Conservation (phyloP, 257 asterid species). For the Thymus quinquecostatus region DNA sequence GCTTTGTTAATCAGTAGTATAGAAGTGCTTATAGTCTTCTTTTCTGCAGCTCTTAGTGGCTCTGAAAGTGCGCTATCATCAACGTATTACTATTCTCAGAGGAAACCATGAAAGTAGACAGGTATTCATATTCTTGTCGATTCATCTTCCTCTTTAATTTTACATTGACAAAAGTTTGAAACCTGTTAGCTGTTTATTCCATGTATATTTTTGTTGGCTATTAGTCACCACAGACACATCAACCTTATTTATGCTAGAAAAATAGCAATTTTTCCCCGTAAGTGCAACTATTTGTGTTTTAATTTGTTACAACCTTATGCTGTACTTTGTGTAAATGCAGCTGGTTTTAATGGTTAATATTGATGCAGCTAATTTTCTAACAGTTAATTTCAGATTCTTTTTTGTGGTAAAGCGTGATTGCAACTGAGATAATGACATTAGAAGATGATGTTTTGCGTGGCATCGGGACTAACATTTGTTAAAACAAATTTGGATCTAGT, state of each 20-base stretch:
- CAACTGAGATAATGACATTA: constrained; percentile 18
- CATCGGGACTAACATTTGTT: constrained; percentile 15
- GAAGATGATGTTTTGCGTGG: constrained; percentile 20
- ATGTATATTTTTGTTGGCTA: constrained; percentile 17
- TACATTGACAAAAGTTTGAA: background rate
- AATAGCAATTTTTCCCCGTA: constrained; percentile 5
- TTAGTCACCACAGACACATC: constrained; percentile 20
- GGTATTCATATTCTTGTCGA: constrained; percentile 38
- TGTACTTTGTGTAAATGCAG: background rate
- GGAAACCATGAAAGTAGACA: constrained; percentile 90
- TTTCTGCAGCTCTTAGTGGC: constrained; percentile 79
- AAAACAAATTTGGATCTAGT: constrained; percentile 26
- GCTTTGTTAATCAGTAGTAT: constrained; percentile 15
- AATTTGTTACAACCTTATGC: background rate
- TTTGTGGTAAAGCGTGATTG: constrained; percentile 7
- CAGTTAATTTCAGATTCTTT: background rate
- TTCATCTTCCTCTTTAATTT: background rate
- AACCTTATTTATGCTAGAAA: constrained; percentile 20
- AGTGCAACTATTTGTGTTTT: constrained; percentile 10
- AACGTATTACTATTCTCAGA: constrained; percentile 78
- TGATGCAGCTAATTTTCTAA: constrained; percentile 9
- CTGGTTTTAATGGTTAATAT: constrained; percentile 6
- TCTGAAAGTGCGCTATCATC: constrained; percentile 75
- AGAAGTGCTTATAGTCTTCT: constrained; percentile 29
- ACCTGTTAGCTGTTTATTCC: background rate